Base-by-base conservation (phyloP, 2,329 filamentous ascomycete genomes). In the Penicillium digitatum region DNA sequence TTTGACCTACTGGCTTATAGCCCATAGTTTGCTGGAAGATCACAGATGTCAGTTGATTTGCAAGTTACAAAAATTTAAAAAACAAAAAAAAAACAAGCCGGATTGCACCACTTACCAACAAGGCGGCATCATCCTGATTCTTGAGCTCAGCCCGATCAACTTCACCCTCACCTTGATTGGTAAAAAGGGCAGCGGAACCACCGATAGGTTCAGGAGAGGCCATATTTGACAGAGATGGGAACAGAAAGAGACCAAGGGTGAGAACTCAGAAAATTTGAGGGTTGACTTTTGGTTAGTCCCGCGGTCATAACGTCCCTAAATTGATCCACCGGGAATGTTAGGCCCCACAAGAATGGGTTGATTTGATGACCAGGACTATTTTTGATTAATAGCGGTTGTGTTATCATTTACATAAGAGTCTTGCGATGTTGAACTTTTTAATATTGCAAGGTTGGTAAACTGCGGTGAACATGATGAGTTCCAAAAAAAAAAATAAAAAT, bases 1-100 rank as follows among this genome's bases (percentile, higher is more conserved):
- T n/a, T 40, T n/a, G 1, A 66, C 76, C 58, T 73, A 82, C 79
- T 65, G 80, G 79, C 66, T 82, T 81, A 58, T 82, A 82, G 46
- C 80, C 80, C 66, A 82, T 72, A n/a, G 75, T 76, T 69, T 76
- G 74, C 76, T 76, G 62, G 60, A 60, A 62, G 7, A 52, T 57
- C 58, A 49, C 7, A 11, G 12, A 20, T 26, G 56, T 69, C 54
- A 63, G 65, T 51, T 11, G 5, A 6, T 40, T 22, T 24, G 34
- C n/a, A n/a, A n/a, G n/a, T n/a, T n/a, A n/a, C n/a, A n/a, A n/a
- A 18, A 7, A 16, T 34, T 14, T 22, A 11, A 9, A 3, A 3
- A 3, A 3, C 6, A 26, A 8, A 46, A n/a, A 34, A 16, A 8
- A 11, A 16, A 51, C 4, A 5, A 27, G 9, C 11, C 18, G 37